phyloP scores from a whole-genome alignment of 345 rosid genomes.

The Streptanthus diversifolius region DNA sequence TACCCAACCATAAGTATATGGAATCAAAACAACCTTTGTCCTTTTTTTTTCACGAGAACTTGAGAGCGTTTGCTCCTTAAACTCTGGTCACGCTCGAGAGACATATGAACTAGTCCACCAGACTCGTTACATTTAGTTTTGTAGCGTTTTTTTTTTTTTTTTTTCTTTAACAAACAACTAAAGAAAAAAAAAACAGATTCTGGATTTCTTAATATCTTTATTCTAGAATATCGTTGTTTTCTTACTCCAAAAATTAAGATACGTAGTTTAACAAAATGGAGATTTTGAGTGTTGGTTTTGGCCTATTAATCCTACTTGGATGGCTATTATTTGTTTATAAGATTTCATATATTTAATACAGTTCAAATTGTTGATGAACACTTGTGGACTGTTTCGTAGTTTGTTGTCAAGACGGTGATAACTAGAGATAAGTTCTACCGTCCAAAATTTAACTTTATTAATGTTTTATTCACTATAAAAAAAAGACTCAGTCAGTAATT shows the following conservation, averaged over 20 bases:
- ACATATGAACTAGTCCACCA: background rate
- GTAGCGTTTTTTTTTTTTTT: background rate
- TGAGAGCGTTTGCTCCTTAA: background rate
- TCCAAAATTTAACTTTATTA: background rate
- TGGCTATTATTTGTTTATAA: background rate
- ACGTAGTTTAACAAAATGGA: background rate
- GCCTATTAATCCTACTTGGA: background rate
- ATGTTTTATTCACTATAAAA: background rate
- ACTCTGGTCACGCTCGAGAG: background rate
- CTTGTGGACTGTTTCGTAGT: conserved; percentile 1
- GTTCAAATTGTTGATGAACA: background rate
- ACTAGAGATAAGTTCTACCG: background rate
- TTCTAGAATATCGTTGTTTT: background rate
- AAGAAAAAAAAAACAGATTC: background rate
- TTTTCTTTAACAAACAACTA: background rate
- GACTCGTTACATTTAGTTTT: background rate
- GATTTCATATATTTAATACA: background rate
- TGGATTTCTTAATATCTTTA: background rate
- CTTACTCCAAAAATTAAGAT: background rate
- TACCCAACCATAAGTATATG: background rate
- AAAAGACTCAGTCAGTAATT: background rate
- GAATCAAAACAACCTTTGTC: background rate
- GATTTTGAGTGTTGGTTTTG: background rate
- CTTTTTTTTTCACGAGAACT: background rate
- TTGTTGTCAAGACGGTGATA: conserved; percentile 17